phyloP scores from a whole-genome alignment of 176 grass and related monocot genomes.

The Bothriochloa decipiens region DNA sequence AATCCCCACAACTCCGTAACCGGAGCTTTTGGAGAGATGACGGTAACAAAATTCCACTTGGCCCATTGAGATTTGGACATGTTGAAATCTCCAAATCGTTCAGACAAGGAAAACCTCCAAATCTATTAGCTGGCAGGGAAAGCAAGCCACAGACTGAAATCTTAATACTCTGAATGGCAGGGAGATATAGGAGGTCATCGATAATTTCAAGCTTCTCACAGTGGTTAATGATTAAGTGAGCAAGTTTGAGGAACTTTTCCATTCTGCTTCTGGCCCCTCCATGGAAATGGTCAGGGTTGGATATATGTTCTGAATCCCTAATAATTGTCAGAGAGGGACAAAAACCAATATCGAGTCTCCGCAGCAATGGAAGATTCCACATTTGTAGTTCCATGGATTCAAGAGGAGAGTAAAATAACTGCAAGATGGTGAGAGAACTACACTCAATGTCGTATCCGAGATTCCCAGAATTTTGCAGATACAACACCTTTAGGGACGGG shows the following conservation, averaged over 20 bases:
- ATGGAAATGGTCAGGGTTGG: neutral
- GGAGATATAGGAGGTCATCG: conserved; percentile 5
- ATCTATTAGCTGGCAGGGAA: neutral
- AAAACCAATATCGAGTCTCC: fast-evolving
- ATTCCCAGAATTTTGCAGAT: neutral
- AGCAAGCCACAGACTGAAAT: neutral
- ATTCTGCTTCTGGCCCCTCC: neutral
- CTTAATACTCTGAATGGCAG: neutral
- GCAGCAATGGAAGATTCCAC: neutral
- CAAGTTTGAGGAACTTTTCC: neutral
- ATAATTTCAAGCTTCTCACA: neutral
- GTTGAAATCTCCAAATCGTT: fast-evolving
- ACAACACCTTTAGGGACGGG: neutral
- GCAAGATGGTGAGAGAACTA: neutral
- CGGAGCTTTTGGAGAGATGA: neutral
- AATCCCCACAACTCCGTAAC: fast-evolving
- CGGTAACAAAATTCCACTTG: neutral
- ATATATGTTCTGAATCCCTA: neutral
- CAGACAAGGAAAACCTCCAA: neutral
- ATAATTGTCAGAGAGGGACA: neutral
- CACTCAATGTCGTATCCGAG: neutral
- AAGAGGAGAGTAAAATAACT: neutral
- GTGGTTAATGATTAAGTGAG: neutral
- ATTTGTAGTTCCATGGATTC: neutral
- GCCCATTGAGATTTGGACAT: neutral